phyloP scores from a whole-genome alignment of 768 basidiomycete genomes.

The Butyriboletus loyo region DNA sequence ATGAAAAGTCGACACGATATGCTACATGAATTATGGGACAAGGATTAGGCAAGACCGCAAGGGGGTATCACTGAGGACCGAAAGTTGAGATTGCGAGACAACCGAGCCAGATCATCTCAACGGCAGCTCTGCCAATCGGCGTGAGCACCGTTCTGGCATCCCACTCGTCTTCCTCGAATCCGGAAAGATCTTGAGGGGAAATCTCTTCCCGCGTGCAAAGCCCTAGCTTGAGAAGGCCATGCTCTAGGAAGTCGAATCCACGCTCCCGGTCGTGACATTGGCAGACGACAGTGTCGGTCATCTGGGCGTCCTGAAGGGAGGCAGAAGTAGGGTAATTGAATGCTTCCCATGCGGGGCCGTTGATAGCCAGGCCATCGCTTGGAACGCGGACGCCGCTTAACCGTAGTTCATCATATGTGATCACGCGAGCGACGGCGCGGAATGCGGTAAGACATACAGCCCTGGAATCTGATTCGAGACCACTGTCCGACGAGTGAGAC shows the following conservation, averaged over 20 bases:
- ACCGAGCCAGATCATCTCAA: slow-evolving; percentile 56
- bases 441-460: slow-evolving; percentile 60
- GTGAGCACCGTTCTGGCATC: slow-evolving; percentile 44
- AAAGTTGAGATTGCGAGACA: slow-evolving; percentile 50
- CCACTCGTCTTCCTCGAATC: slow-evolving; percentile 41
- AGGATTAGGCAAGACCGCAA: background rate
- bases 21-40: slow-evolving; percentile 4
- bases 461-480: slow-evolving; percentile 36
- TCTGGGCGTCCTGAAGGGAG: slow-evolving; percentile 33
- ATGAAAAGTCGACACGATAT: slow-evolving; percentile 9
- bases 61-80: slow-evolving; percentile 15
- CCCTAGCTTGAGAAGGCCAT: slow-evolving; percentile 75
- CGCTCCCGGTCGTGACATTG: slow-evolving; percentile 57
- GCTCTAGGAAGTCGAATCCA: slow-evolving; percentile 77
- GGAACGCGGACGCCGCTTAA: slow-evolving; percentile 73
- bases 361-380: slow-evolving; percentile 64
- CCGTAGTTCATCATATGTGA: slow-evolving; percentile 69
- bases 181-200: slow-evolving; percentile 9
- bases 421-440: slow-evolving; percentile 70
- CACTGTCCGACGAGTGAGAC: slow-evolving; percentile 28
- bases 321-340: slow-evolving; percentile 34
- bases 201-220: slow-evolving; percentile 43
- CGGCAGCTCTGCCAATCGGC: slow-evolving; percentile 46
- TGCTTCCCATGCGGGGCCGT: slow-evolving; percentile 54
- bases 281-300: slow-evolving; percentile 49